A percentile compares a stretch with the other conserved stretches of the same genome.
These are phyloP conservation scores for Aeminium ludgeri DNA, from an alignment of 495 filamentous ascomycete species.

Conservation along the genomic window DNA sequence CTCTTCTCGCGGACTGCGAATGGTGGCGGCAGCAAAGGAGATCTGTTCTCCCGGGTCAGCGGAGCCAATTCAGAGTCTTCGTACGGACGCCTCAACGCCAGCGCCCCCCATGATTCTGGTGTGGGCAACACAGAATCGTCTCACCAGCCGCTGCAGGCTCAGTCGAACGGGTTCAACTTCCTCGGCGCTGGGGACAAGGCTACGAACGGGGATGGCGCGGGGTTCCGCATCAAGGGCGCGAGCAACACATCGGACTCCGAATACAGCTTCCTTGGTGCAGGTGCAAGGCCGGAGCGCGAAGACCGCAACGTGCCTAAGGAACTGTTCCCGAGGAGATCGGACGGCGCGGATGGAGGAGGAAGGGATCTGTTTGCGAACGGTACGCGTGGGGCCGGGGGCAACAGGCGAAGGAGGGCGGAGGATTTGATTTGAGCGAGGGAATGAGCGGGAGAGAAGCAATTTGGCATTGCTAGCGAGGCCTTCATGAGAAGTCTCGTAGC, in stretches of 20 bases:
- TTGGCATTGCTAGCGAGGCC: too few relatives aligned
- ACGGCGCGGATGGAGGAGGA: slow-evolving; percentile 7
- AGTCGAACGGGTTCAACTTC: too few relatives aligned
- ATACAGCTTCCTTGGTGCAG: slow-evolving; percentile 17
- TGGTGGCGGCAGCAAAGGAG: neutral
- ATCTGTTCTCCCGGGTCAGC: slow-evolving; percentile 12
- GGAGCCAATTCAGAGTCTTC: too few relatives aligned
- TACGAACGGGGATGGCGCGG: neutral
- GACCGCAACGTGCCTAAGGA: slow-evolving; percentile 11
- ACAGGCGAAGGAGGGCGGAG: slow-evolving; percentile 6
- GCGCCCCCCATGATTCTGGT: neutral
- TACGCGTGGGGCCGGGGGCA: slow-evolving; percentile 10
- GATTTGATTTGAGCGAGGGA: slow-evolving; percentile 2
- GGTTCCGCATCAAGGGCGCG: slow-evolving; percentile 18
- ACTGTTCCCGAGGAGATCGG: slow-evolving; percentile 17
- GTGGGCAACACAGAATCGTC: neutral
- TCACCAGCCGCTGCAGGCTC: slow-evolving; percentile 6
- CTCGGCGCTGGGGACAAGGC: neutral
- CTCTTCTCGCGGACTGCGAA: slow-evolving; percentile 11
- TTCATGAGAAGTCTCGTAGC: too few relatives aligned
- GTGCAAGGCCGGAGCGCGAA: slow-evolving; percentile 10
- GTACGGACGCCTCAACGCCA: too few relatives aligned
- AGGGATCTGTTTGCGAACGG: slow-evolving; percentile 13
- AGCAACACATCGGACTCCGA: neutral
- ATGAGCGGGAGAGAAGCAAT: too few relatives aligned